Evolutionary conservation across 2,329 filamentous ascomycete species (phyloP).

Genomic region (Penicillium sp.): DNA sequence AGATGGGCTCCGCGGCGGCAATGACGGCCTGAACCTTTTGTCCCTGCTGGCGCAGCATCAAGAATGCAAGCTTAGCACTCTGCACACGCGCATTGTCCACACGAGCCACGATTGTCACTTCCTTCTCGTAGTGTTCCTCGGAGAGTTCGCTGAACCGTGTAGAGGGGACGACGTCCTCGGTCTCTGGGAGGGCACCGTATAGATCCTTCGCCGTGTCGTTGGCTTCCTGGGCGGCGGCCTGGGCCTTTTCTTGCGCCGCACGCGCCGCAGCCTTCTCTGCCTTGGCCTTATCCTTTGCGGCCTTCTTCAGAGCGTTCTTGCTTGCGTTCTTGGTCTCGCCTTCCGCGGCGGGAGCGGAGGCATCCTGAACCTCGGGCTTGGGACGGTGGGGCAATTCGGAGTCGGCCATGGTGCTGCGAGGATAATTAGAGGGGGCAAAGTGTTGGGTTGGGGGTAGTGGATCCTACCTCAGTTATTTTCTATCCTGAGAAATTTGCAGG

Average conservation of each 20-base stretch:
- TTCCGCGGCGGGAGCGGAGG: slow-evolving; percentile 33
- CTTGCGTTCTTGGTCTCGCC: slow-evolving; percentile 48
- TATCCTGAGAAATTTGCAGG: slow-evolving; percentile 12
- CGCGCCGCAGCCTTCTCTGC: slow-evolving; percentile 69
- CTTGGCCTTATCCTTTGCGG: slow-evolving; percentile 86
- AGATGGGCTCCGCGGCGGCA: slow-evolving; percentile 62
- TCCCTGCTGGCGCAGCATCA: slow-evolving; percentile 76
- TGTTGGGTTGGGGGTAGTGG: neutral
- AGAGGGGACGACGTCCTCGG: slow-evolving; percentile 60
- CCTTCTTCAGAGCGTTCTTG: slow-evolving; percentile 83
- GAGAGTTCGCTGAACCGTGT: slow-evolving; percentile 54
- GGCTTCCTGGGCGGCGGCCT: slow-evolving; percentile 63
- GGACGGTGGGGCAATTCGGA: slow-evolving; percentile 41
- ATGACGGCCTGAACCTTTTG: slow-evolving; percentile 81
- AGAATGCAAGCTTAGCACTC: slow-evolving; percentile 85
- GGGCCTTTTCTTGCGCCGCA: slow-evolving; percentile 72
- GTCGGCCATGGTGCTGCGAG: slow-evolving; percentile 35
- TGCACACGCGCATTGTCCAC: slow-evolving; percentile 86
- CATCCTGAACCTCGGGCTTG: slow-evolving; percentile 37
- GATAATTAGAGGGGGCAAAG: neutral
- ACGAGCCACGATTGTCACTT: slow-evolving; percentile 73
- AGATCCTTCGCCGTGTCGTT: slow-evolving; percentile 64
- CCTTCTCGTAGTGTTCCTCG: slow-evolving; percentile 65
- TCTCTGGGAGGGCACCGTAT: slow-evolving; percentile 69
- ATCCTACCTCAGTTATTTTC: slow-evolving; percentile 21